Conservation (phyloP, 441 rosid species). For the Corymbia calophylla region DNA sequence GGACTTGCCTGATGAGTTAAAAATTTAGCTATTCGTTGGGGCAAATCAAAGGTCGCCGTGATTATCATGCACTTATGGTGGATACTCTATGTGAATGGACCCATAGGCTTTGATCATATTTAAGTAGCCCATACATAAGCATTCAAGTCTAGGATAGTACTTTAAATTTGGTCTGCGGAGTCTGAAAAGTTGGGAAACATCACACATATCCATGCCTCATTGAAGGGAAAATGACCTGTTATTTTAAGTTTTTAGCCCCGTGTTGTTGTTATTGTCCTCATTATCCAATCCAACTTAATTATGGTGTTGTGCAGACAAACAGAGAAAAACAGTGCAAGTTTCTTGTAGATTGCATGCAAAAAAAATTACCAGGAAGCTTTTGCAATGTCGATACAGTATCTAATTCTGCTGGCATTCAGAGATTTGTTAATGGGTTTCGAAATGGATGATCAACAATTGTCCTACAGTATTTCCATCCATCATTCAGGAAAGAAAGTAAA, state of each 20-base stretch:
- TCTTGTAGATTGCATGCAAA: constrained; percentile 47
- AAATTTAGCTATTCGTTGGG: neutral
- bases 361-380: constrained; percentile 30
- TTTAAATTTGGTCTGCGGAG: neutral
- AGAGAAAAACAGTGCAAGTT: constrained; percentile 72
- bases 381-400: constrained; percentile 38
- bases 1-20: neutral
- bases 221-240: neutral
- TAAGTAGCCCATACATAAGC: neutral
- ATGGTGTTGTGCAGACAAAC: constrained; percentile 45
- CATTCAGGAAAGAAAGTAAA: neutral
- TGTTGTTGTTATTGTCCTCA: neutral
- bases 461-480: neutral
- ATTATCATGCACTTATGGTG: neutral
- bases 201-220: neutral
- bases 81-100: neutral
- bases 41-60: neutral
- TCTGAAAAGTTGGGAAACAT: neutral
- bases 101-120: neutral
- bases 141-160: neutral
- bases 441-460: neutral
- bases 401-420: constrained; percentile 61
- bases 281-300: neutral
- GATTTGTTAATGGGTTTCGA: constrained; percentile 61
- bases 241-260: neutral